Evolutionary conservation across 768 basidiomycete genomes (phyloP), one percentile per base, ranked within the genome.

Genomic region (Tricholoma matsutake): DNA sequence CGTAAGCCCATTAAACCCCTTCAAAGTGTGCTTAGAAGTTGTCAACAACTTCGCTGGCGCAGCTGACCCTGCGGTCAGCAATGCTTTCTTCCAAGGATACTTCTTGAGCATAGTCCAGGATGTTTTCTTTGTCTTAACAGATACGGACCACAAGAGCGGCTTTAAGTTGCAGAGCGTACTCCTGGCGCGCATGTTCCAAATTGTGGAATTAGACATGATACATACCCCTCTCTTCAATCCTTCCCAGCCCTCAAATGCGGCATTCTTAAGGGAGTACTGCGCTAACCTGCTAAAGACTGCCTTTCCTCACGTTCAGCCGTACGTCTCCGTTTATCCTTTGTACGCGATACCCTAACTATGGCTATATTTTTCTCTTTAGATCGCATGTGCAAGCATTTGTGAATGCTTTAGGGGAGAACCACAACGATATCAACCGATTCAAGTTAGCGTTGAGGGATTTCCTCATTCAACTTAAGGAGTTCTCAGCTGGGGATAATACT

Each of bases 71-170:
- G 76, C 83, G 11, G 89, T 97, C 56, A 84, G 89, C 65, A 96
- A 92, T 69, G 87, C 85, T 8, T 99, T 98, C 85, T 98, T 96
- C 89, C 91, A 94, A 72, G 91, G 92, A 72, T 98, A 95, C 76
- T 94, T 91, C 81, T 83, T 98, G 52, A 91, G 88, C 70, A 87
- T 98, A 68, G 80, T 97, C 35, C 94, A 96, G 67, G 97, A 98
- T 73, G 92, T 93, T 41, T 95, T 99, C 85, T 98, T 92, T 67
- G 96, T 98, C 43, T 81, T 99, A 49, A 98, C 96, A 31, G 96
- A 99, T 72, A 88, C 96, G 5, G 96, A 98, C 74, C 96, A 99
- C 82, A 98, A 98, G 86, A 95, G 93, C 68, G 96, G 96, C 28
- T 97, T 98, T 83, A 98, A 97, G 76, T 82, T 95, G 61, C 96